Conservation (phyloP, 768 basidiomycete species). For the Phanerochaete carnosa region DNA sequence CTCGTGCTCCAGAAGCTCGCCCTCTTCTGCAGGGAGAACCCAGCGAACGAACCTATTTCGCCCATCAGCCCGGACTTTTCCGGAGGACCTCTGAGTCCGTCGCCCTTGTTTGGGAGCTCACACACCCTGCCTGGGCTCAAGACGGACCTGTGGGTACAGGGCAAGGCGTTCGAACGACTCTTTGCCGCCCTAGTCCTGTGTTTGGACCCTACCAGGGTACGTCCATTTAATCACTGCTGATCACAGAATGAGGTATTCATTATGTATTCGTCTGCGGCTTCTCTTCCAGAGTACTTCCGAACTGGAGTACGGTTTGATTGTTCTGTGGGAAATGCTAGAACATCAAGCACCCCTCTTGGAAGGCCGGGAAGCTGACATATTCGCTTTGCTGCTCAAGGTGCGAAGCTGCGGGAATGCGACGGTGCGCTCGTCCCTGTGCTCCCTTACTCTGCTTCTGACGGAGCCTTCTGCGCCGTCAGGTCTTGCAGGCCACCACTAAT, state of each 20-base stretch:
- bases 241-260: not conserved
- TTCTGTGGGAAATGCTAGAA: slow-evolving; percentile 81
- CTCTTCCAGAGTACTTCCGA: slow-evolving; percentile 51
- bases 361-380: slow-evolving; percentile 75
- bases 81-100: slow-evolving; percentile 48
- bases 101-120: slow-evolving; percentile 45
- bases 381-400: slow-evolving; percentile 64
- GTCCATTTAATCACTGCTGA: slow-evolving; percentile 1
- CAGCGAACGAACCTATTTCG: slow-evolving; percentile 49
- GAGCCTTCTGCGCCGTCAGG: slow-evolving; percentile 37
- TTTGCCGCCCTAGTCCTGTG: slow-evolving; percentile 64
- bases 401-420: slow-evolving; percentile 70
- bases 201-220: slow-evolving; percentile 61
- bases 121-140: slow-evolving; percentile 41
- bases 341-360: slow-evolving; percentile 72
- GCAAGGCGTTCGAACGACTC: slow-evolving; percentile 66
- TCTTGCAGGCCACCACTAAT: slow-evolving; percentile 78
- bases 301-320: slow-evolving; percentile 75
- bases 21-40: slow-evolving; percentile 57
- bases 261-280: not conserved
- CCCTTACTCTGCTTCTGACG: slow-evolving; percentile 7
- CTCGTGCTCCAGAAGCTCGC: slow-evolving; percentile 63
- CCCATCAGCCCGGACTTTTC: slow-evolving; percentile 51
- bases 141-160: slow-evolving; percentile 68
- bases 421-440: slow-evolving; percentile 32